phyloP scores from a whole-genome alignment of 345 rosid genomes.

The Ceriops tagal region DNA sequence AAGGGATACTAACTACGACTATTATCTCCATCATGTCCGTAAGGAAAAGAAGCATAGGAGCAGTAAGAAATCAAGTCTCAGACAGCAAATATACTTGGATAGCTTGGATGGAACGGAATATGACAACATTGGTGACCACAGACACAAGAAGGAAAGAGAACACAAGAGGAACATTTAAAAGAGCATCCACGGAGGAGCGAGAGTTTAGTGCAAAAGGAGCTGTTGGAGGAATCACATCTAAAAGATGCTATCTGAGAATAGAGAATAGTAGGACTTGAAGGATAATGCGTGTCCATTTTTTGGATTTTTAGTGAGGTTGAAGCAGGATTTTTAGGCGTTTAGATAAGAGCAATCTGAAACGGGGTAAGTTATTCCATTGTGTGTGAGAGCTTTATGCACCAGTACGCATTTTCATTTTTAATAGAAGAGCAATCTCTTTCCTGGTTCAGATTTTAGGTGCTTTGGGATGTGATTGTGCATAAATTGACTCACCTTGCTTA shows the following conservation, averaged over 20 bases:
- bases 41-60: constrained; percentile 38
- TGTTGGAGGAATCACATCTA: constrained; percentile 14
- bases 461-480: not conserved
- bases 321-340: too few relatives aligned
- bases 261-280: not conserved
- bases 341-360: too few relatives aligned
- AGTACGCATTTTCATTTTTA: too few relatives aligned
- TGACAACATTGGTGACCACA: constrained; percentile 29
- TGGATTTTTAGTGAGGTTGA: too few relatives aligned
- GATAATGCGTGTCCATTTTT: too few relatives aligned
- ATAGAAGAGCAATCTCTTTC: not conserved
- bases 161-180: constrained; percentile 16
- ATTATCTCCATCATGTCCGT: constrained; percentile 28
- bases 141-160: constrained; percentile 24
- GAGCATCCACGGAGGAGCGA: not conserved
- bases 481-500: not conserved
- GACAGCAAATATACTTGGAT: constrained; percentile 24
- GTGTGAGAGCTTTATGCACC: too few relatives aligned
- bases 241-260: constrained; percentile 10
- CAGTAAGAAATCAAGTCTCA: constrained; percentile 33
- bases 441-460: not conserved
- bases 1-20: constrained; percentile 18
- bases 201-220: constrained; percentile 11
- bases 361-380: too few relatives aligned
- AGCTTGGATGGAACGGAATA: constrained; percentile 25